These are phyloP conservation scores for Lantana camara DNA, from an alignment of 257 asterid genomes.

Conservation along the genomic window DNA sequence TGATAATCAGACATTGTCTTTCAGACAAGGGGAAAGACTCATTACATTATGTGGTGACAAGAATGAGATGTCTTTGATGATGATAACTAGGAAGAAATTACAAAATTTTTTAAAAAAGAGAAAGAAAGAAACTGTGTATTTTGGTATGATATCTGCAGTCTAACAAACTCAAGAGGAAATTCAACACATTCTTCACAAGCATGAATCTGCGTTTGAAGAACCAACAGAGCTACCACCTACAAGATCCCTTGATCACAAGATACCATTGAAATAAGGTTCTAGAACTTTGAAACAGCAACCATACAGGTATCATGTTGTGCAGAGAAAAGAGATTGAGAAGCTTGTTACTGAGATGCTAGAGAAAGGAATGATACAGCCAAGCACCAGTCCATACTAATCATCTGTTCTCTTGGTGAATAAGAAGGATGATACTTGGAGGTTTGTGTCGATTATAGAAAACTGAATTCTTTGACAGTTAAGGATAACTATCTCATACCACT, in stretches of 20 bases:
- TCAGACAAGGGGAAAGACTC: no score
- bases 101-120: no score
- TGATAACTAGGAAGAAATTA: background rate
- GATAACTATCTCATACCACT: background rate
- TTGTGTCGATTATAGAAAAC: background rate
- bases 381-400: background rate
- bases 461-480: background rate
- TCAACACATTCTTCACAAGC: background rate
- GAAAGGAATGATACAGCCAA: background rate
- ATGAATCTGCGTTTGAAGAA: background rate
- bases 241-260: background rate
- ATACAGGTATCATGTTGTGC: background rate
- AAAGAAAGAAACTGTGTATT: background rate
- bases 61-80: background rate
- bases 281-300: background rate
- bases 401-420: background rate
- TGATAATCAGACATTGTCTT: no score
- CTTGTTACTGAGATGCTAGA: background rate
- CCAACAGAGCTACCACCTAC: background rate
- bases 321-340: background rate
- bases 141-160: background rate
- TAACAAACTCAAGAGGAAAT: no score
- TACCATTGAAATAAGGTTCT: background rate
- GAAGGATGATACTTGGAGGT: background rate
- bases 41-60: background rate